phyloP scores from a whole-genome alignment of 2,329 filamentous ascomycete genomes.

The Xylariaceae sp. region DNA sequence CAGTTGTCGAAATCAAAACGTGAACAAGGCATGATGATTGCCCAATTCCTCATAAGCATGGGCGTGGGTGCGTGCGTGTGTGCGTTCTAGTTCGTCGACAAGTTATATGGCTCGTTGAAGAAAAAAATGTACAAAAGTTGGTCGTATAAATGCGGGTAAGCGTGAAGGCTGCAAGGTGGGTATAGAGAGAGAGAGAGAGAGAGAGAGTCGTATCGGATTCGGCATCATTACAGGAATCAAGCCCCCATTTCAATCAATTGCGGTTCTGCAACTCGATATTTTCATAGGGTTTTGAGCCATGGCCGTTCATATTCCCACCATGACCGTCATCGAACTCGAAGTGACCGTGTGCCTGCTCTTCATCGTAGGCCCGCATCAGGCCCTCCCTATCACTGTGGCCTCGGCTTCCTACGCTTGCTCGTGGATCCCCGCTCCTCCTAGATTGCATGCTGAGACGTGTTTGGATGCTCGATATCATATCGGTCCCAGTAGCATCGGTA shows the following conservation, averaged over 20 bases:
- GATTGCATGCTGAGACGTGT: conserved; percentile 92
- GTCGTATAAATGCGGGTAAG: conserved; percentile 17
- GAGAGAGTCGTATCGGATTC: too few relatives aligned
- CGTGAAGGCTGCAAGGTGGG: conserved; percentile 2
- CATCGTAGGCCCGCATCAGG: conserved; percentile 83
- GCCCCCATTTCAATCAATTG: conserved; percentile 31
- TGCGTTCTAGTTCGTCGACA: conserved; percentile 17
- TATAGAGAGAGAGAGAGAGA: too few relatives aligned
- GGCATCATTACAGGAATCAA: not conserved
- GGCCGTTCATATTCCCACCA: conserved; percentile 43
- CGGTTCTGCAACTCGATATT: conserved; percentile 48
- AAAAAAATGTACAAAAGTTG: conserved; percentile 29
- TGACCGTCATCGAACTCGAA: conserved; percentile 76
- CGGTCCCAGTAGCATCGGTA: conserved; percentile 79
- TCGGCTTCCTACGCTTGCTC: conserved; percentile 57
- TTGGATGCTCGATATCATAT: conserved; percentile 82
- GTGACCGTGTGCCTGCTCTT: conserved; percentile 62
- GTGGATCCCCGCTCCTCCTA: conserved; percentile 63
- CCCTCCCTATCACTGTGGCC: conserved; percentile 68
- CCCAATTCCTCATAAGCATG: too few relatives aligned
- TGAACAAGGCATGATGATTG: conserved; percentile 25
- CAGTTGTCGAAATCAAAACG: too few relatives aligned
- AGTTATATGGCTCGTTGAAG: conserved; percentile 12
- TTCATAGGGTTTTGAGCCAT: conserved; percentile 34
- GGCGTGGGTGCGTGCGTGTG: too few relatives aligned